These are phyloP conservation scores for Centaurea solstitialis DNA, from an alignment of 129 eudicot species.

Conservation along the genomic window DNA sequence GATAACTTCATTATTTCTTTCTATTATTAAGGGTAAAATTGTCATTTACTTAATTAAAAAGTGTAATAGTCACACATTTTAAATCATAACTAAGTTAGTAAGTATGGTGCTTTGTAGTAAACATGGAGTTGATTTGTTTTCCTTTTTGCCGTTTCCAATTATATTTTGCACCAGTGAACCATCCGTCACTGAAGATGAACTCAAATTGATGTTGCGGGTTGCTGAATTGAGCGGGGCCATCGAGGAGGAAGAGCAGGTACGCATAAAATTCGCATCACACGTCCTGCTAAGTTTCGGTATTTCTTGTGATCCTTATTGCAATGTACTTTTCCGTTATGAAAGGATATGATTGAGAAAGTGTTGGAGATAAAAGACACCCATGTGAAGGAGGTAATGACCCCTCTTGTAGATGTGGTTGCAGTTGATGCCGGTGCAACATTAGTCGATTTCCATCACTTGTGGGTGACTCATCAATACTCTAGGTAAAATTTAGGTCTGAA, in stretches of 20 bases:
- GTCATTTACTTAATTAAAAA: too few species aligned
- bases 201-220: slow-evolving; percentile 70
- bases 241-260: slow-evolving; percentile 82
- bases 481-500: slow-evolving; percentile 36
- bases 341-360: slow-evolving; percentile 84
- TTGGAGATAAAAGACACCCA: slow-evolving; percentile 78
- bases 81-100: background rate
- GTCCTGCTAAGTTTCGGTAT: background rate
- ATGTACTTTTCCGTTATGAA: slow-evolving; percentile 4
- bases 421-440: slow-evolving; percentile 60
- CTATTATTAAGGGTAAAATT: too few species aligned
- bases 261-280: background rate
- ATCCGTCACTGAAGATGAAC: slow-evolving; percentile 71
- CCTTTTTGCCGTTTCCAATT: background rate
- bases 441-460: slow-evolving; percentile 62
- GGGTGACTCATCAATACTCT: slow-evolving; percentile 79
- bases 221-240: slow-evolving; percentile 77
- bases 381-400: slow-evolving; percentile 81
- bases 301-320: background rate
- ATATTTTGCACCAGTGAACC: slow-evolving; percentile 45
- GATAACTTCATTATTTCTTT: too few species aligned
- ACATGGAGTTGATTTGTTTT: background rate
- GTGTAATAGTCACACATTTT: too few species aligned
- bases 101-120: background rate
- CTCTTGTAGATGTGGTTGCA: slow-evolving; percentile 77